Conservation (phyloP, 768 basidiomycete species). For the Chalciporus sphaerocephalus region DNA sequence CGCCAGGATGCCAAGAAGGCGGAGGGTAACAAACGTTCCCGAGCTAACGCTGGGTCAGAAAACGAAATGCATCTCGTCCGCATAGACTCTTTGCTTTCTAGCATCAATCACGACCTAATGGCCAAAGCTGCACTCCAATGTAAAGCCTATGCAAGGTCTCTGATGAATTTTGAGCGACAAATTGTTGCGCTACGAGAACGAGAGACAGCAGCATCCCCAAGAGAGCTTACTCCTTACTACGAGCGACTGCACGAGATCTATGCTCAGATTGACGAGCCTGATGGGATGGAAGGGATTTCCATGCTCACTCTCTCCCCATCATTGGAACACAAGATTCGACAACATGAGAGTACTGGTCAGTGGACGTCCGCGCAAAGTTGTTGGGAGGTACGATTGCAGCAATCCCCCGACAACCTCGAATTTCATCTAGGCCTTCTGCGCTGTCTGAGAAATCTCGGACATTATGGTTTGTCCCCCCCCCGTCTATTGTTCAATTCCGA, state of each 20-base stretch:
- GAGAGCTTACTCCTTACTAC: slow-evolving; percentile 49
- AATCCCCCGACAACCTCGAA: slow-evolving; percentile 82
- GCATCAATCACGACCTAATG: slow-evolving; percentile 83
- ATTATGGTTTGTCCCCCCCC: slow-evolving; percentile 74
- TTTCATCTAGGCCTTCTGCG: slow-evolving; percentile 87
- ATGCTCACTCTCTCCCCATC: slow-evolving; percentile 83
- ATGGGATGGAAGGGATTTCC: slow-evolving; percentile 98
- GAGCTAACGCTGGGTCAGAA: slow-evolving; percentile 36
- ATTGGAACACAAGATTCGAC: slow-evolving; percentile 92
- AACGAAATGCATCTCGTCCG: slow-evolving; percentile 58
- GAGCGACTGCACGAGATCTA: slow-evolving; percentile 95
- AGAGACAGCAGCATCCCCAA: slow-evolving; percentile 42
- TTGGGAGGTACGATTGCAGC: slow-evolving; percentile 94
- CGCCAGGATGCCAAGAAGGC: slow-evolving; percentile 59
- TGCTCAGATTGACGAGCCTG: slow-evolving; percentile 92
- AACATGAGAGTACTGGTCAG: slow-evolving; percentile 93
- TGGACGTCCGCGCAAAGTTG: slow-evolving; percentile 99
- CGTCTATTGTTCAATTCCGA: not conserved
- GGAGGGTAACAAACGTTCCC: slow-evolving; percentile 46
- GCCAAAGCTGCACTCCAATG: slow-evolving; percentile 92
- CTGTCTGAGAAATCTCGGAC: slow-evolving; percentile 90
- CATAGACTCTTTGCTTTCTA: slow-evolving; percentile 78
- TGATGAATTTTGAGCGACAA: slow-evolving; percentile 93
- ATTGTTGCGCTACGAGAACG: slow-evolving; percentile 49
- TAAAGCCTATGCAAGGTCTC: slow-evolving; percentile 87